Conservation (phyloP, 768 basidiomycete genomes). For the Cystobasidium ongulense region DNA sequence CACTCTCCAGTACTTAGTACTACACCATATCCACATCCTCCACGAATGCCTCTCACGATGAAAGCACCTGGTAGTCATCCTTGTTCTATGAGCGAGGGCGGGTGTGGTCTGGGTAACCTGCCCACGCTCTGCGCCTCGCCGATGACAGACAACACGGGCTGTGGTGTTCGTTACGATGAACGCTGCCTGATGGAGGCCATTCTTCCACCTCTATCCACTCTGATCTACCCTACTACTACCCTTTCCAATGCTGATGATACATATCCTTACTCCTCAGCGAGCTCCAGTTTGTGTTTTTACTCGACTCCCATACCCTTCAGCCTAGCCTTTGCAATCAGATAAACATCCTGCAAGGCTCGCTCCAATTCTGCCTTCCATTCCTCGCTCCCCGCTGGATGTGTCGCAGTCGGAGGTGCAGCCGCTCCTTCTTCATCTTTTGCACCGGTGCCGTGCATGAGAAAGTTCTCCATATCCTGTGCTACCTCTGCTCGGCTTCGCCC, state of each 20-base stretch:
- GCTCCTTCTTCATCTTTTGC: slow-evolving; percentile 15
- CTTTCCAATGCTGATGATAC: not conserved
- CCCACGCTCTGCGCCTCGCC: not conserved
- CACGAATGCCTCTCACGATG: slow-evolving; percentile 9
- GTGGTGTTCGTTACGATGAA: not conserved
- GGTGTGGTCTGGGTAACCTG: not conserved
- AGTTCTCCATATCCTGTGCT: slow-evolving; percentile 30
- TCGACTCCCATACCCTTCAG: slow-evolving; percentile 1
- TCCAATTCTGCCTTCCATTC: slow-evolving; percentile 14
- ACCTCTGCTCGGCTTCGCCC: slow-evolving; percentile 36
- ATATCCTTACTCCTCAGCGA: not conserved
- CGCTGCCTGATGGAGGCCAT: slow-evolving; percentile 3
- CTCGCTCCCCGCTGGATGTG: not conserved
- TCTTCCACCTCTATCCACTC: not conserved
- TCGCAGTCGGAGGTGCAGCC: not conserved
- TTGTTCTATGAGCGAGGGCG: slow-evolving; percentile 31
- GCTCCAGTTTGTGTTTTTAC: not conserved
- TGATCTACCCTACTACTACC: not conserved
- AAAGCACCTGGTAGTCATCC: slow-evolving; percentile 23
- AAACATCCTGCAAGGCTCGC: slow-evolving; percentile 13
- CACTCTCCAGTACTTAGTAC: not conserved
- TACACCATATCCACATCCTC: not conserved
- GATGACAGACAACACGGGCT: slow-evolving; percentile 31
- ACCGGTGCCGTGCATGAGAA: slow-evolving; percentile 5
- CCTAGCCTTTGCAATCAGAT: slow-evolving; percentile 26